A percentile compares a stretch with the other conserved stretches of the same genome.
Conservation (phyloP, 2,329 filamentous ascomycete species). For the Berkeleyomyces basicola region DNA sequence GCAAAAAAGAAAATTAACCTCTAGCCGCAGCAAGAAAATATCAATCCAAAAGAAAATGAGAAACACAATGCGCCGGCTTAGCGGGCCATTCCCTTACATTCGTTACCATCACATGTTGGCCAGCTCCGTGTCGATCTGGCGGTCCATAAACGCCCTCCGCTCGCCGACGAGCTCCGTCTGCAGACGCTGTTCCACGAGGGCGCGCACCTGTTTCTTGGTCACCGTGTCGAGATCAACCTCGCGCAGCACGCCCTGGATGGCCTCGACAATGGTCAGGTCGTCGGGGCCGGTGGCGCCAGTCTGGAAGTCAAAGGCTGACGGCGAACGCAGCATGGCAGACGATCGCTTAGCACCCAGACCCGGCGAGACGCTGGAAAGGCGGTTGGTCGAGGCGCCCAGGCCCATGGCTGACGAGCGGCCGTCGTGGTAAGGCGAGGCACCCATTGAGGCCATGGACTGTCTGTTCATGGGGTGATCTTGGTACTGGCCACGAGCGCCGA, state of each 20-base stretch:
- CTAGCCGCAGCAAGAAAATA: background rate
- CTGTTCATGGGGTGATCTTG: conserved; percentile 37
- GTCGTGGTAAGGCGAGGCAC: conserved; percentile 44
- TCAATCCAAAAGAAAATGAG: conserved; percentile 2
- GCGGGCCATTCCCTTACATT: background rate
- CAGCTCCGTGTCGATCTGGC: conserved; percentile 82
- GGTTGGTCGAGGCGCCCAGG: conserved; percentile 32
- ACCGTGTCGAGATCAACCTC: conserved; percentile 94
- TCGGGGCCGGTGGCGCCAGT: conserved; percentile 46
- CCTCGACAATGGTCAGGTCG: conserved; percentile 65
- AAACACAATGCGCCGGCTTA: background rate
- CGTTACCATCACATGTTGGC: conserved; percentile 56
- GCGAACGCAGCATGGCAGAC: conserved; percentile 32
- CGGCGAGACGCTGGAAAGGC: conserved; percentile 32
- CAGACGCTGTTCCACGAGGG: conserved; percentile 79
- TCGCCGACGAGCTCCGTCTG: conserved; percentile 81
- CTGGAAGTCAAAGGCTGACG: conserved; percentile 44
- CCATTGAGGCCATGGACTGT: conserved; percentile 56
- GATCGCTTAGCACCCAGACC: conserved; percentile 22
- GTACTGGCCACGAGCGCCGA: conserved; percentile 36
- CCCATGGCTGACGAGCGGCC: conserved; percentile 46
- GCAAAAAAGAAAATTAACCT: background rate
- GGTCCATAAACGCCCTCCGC: conserved; percentile 75
- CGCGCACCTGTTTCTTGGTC: conserved; percentile 92
- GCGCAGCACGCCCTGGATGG: conserved; percentile 63